Base-by-base conservation (phyloP, 176 grass and related monocot species). In the Ensete ventricosum region DNA sequence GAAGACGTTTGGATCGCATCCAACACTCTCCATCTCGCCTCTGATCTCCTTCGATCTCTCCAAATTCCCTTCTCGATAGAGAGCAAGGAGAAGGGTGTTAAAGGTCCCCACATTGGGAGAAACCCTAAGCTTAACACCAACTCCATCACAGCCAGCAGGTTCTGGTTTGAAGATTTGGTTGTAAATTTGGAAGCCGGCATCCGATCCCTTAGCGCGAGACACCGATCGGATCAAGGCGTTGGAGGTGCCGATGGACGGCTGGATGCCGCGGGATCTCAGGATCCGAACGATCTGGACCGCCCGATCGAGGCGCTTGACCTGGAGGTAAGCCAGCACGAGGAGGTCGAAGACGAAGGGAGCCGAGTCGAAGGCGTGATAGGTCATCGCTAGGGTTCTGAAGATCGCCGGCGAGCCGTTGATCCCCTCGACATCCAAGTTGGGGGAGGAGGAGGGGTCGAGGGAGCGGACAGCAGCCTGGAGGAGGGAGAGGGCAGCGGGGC, bases 51-150 rank as follows among this genome's bases (percentile, higher is more conserved):
- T 34, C 27, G 80, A 80, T 81, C 67, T 79, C 53, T 78, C 52
- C n/a, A 4, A 64, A 51, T 65, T 89, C 13, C 76, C 80, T 21
- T 75, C 82, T 6, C 81, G 82, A 24, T 87, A 87, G 12, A 84
- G 54, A 29, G 79, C 50, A 53, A 91, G 82, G 67, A 87, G 84
- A 29, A 91, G 88, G 73, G 82, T 81, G 73, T 87, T 87, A 26
- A 84, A 85, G 50, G 80, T 84, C 9, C 73, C 71, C 1, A 80
- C 62, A 1, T 71, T 84, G 4, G 79, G 80, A 54, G 66, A 72
- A 55, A 82, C 60, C 62, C 74, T 76, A 69, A 69, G 59, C 43
- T 34, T 76, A 59, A 43, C 59, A 14, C 54, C 58, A 11, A 16
- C 10, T 53, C 57, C 72, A 54, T 62, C 50, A 17, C 8, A 12